Evolutionary conservation across 345 rosid species (phyloP), one percentile per base, ranked within the genome.

Genomic region (Acer campestre): DNA sequence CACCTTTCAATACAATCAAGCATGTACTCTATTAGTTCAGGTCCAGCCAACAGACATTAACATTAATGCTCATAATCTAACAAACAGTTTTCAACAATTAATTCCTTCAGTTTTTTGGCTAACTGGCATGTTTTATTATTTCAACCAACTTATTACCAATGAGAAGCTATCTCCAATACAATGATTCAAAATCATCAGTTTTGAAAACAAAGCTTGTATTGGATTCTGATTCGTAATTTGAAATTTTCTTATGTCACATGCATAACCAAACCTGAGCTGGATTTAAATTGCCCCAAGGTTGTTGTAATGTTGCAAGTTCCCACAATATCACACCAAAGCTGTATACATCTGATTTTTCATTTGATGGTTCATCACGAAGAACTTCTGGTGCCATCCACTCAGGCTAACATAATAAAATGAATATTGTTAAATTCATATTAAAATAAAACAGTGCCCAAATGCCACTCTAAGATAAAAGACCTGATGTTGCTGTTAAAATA

Each of bases 311-410:
- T 55, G 98, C 92, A 80, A 97, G 88, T 84, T 97, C 99, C 99
- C 99, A 97, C 82, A 97, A 82, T 78, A 97, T 97, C 53, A 97
- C 90, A 61, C 99, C 99, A 78, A 96, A 96, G 83, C 99, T 96
- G 85, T 96, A 96, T 56, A 96, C 82, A 58, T 96, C 99, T 20
- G 99, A 93, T 78, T 95, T 95, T 70, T 95, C 99, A 78, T 95
- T 95, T 71, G 99, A 95, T 75, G 89, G 98, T 82, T 95, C 99
- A 79, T 95, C 99, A 31, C 99, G 89, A 12, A 95, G 91, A 75
- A 95, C 99, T 88, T 95, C 99, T 56, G 99, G 99, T 78, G 99
- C 99, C 99, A 95, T 95, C 99, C 99, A 95, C 85, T 93, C 99
- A 64, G 99, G 98, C 99, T 95, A 84, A 79, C 67, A 82, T 61